Conservation (phyloP, 1,139 yeast species). For the Yamadazyma siamensis region DNA sequence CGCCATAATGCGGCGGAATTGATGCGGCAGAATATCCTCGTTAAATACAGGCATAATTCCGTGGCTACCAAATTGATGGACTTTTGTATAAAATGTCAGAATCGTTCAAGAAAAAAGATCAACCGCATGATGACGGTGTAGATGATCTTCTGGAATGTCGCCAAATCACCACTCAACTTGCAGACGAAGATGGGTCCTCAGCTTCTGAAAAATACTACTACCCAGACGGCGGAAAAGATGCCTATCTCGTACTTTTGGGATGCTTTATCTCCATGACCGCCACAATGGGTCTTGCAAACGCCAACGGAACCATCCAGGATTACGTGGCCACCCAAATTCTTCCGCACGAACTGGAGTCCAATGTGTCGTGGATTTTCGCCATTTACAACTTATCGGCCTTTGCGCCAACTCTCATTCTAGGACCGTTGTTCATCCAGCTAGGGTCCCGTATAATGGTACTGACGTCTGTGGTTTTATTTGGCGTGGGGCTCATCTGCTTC, state of each 20-base stretch:
- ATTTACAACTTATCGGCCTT: conserved; percentile 23
- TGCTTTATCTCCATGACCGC: conserved; percentile 26
- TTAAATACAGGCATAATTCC: too few species aligned
- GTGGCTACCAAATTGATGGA: too few species aligned
- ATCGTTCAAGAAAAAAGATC: too few species aligned
- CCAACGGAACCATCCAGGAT: conserved; percentile 24
- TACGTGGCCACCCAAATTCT: conserved; percentile 20
- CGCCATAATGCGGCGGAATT: too few species aligned
- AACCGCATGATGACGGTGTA: too few species aligned
- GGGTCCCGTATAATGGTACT: conserved; percentile 20
- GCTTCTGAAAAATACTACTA: too few species aligned
- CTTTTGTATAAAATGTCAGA: too few species aligned
- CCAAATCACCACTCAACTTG: too few species aligned
- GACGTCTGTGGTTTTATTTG: conserved; percentile 16
- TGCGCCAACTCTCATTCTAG: conserved; percentile 21
- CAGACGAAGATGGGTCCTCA: too few species aligned
- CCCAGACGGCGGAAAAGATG: conserved; percentile 25
- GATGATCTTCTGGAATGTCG: too few species aligned
- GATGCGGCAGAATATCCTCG: too few species aligned
- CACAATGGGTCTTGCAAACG: conserved; percentile 24
- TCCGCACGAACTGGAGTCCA: conserved; percentile 15
- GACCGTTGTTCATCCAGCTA: conserved; percentile 27
- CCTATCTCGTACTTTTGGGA: conserved; percentile 20
- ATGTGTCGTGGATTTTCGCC: conserved; percentile 29
- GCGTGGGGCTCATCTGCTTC: conserved; percentile 22